phyloP scores from a whole-genome alignment of 2,329 filamentous ascomycete species.

The Venturiaceae sp. region DNA sequence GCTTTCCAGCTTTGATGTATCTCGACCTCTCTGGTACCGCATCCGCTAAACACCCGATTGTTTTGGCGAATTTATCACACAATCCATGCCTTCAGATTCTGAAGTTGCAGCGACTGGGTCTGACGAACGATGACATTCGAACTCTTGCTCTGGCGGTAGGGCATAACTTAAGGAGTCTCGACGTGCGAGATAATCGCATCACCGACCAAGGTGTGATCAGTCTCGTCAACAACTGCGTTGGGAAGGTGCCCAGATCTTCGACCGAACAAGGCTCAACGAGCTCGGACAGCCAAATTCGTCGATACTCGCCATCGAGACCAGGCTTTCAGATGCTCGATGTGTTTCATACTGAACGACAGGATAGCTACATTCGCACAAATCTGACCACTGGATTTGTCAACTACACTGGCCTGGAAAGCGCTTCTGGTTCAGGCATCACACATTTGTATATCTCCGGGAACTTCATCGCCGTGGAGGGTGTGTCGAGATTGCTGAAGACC shows the following conservation, averaged over 20 bases:
- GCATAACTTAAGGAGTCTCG: slow-evolving; percentile 43
- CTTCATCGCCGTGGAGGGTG: slow-evolving; percentile 43
- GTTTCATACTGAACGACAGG: slow-evolving; percentile 38
- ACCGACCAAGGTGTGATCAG: slow-evolving; percentile 45
- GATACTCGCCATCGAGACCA: slow-evolving; percentile 11
- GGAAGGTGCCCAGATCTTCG: not conserved
- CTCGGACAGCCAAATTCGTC: not conserved
- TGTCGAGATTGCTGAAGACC: slow-evolving; percentile 42
- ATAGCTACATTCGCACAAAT: slow-evolving; percentile 39
- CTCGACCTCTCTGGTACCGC: slow-evolving; percentile 47
- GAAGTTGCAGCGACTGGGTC: slow-evolving; percentile 43
- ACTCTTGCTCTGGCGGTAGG: slow-evolving; percentile 43
- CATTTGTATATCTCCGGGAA: slow-evolving; percentile 52
- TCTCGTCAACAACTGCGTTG: slow-evolving; percentile 43
- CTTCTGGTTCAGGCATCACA: slow-evolving; percentile 45
- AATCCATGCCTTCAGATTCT: slow-evolving; percentile 45
- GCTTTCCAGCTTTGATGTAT: slow-evolving; percentile 46
- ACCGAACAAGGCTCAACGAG: not conserved
- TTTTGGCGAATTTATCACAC: slow-evolving; percentile 36
- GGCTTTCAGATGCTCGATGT: slow-evolving; percentile 14
- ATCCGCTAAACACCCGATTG: slow-evolving; percentile 36
- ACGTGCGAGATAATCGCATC: slow-evolving; percentile 47
- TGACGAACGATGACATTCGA: slow-evolving; percentile 44
- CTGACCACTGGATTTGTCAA: slow-evolving; percentile 41
- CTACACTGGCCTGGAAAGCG: slow-evolving; percentile 45